Base-by-base conservation (phyloP, 2,329 filamentous ascomycete genomes). In the Botrytis medusae region DNA sequence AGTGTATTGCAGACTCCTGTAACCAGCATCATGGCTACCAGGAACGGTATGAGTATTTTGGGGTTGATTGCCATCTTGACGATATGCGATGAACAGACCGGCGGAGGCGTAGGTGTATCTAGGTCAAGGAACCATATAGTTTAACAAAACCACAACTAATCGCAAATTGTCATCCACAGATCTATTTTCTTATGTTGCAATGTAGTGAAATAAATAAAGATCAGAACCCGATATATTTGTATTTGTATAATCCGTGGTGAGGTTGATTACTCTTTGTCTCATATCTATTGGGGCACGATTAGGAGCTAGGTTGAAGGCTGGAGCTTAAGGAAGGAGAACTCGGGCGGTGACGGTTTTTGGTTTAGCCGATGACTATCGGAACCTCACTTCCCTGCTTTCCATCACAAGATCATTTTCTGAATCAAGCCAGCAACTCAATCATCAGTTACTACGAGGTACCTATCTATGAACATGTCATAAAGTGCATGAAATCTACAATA, bases 1-100 rank as follows among this genome's bases (percentile, higher is more conserved):
- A 99, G 89, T 2, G 96, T 99, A 83, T 99, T 99, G 87, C 94
- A 97, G 75, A 97, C 94, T 76, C 95, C 95, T 37, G 95, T 98
- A 81, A 97, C 84, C 81, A 98, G 87, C 95, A 98, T 98, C 93
- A 98, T 97, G 79, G 87, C 92, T 83, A 98, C 94, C 76, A 98
- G 87, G 80, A 98, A 88, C 54, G 94, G 94, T 74, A 98, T 89
- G 72, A 94, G 48, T 4, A 67, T 62, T 63, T 61, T 72, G 12
- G n/a, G 48, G n/a, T n/a, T 57, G 62, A 72, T 59, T 48, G 71
- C 62, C 71, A 72, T 72, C 37, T 29, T 72, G 71, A 68, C 32
- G 71, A 32, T 69, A 20, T 40, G 46, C 25, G 69, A 51, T n/a
- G 40, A 29, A 64, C 37, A 57, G 62, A 62, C 29, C 29, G 9